Conservation (phyloP, 306 rosid species). For the Malus sieversii region DNA sequence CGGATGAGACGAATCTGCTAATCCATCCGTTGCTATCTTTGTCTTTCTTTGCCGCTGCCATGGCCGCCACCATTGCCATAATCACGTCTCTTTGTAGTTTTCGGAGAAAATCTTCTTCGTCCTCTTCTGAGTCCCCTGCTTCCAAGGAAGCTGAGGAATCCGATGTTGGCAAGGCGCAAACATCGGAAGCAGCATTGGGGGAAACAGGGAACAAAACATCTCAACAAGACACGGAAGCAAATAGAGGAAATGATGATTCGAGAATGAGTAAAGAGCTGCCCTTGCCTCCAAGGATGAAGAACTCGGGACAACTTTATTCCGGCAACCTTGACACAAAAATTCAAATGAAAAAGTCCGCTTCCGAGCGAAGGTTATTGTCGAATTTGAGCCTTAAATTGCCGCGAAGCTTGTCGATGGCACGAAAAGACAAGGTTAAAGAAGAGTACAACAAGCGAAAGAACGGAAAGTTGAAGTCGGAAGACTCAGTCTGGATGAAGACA, state of each 20-base stretch:
- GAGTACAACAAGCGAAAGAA: slow-evolving; percentile 8
- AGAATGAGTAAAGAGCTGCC: slow-evolving; percentile 37
- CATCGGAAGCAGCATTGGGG: not conserved
- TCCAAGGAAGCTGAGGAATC: not conserved
- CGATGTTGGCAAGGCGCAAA: not conserved
- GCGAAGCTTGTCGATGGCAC: slow-evolving; percentile 44
- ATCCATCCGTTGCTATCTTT: slow-evolving; percentile 38
- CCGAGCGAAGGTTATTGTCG: slow-evolving; percentile 32
- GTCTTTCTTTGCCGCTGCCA: slow-evolving; percentile 31
- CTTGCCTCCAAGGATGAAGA: slow-evolving; percentile 51
- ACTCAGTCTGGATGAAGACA: slow-evolving; percentile 75
- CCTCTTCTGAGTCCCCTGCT: not conserved
- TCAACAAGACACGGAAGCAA: not conserved
- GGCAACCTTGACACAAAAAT: not conserved
- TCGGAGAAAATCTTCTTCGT: slow-evolving; percentile 17
- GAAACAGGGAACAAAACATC: not conserved
- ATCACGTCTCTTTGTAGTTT: slow-evolving; percentile 45
- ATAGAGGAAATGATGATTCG: not conserved
- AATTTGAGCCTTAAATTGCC: slow-evolving; percentile 49
- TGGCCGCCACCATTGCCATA: slow-evolving; percentile 52
- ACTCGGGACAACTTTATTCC: not conserved
- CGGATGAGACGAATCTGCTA: slow-evolving; percentile 22
- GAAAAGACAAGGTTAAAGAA: slow-evolving; percentile 18
- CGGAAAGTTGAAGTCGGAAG: slow-evolving; percentile 38
- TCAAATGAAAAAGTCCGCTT: slow-evolving; percentile 29